Conservation (phyloP, 148 eudicot genomes). For the Arbutus unedo region DNA sequence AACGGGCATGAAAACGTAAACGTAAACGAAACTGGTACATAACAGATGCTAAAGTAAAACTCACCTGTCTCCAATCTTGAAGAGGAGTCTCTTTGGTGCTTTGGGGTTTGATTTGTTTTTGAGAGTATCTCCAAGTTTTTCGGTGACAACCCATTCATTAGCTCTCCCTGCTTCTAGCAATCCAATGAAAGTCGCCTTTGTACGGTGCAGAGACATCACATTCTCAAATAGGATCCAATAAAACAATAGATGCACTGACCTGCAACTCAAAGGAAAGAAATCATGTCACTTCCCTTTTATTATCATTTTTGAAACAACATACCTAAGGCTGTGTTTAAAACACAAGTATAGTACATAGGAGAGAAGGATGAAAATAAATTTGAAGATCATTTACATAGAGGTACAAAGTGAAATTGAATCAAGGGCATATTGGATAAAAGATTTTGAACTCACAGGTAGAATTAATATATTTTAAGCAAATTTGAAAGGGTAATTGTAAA, state of each 20-base stretch:
- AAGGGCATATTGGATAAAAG: no score
- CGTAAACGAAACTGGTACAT: neutral
- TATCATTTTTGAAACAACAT: neutral
- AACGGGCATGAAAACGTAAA: neutral
- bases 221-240: slow-evolving; percentile 97
- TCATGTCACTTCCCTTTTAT: neutral
- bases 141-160: slow-evolving; percentile 99
- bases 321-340: neutral
- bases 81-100: slow-evolving; percentile 43
- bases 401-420: no score
- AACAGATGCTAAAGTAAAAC: neutral
- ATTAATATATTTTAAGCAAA: no score
- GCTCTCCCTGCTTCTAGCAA: slow-evolving; percentile 80
- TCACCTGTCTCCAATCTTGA: slow-evolving; percentile 76
- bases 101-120: slow-evolving; percentile 58
- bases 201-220: slow-evolving; percentile 94
- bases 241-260: slow-evolving; percentile 86
- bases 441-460: no score
- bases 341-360: neutral
- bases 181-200: slow-evolving; percentile 91
- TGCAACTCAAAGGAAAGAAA: slow-evolving; percentile 24
- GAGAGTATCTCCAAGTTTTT: slow-evolving; percentile 83
- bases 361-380: no score
- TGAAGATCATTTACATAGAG: no score
- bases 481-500: no score